phyloP scores from a whole-genome alignment of 2,329 filamentous ascomycete species.

The Ophiocordyceps unilateralis region DNA sequence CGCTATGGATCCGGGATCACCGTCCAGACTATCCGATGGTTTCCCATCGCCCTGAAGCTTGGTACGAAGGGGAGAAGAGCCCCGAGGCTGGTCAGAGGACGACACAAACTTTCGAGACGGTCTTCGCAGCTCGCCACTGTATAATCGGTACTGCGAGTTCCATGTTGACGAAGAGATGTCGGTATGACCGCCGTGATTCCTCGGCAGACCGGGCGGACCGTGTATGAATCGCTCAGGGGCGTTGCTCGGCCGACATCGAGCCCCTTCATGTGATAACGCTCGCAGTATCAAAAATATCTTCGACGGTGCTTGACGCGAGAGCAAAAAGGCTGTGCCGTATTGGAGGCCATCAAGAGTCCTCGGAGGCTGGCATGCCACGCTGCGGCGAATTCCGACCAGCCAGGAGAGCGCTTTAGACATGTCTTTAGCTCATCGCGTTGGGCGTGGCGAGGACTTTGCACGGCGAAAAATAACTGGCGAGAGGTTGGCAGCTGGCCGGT shows the following conservation, averaged over 20 bases:
- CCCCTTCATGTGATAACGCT: neutral
- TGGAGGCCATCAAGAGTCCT: conserved; percentile 1
- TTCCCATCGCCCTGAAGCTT: neutral
- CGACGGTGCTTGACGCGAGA: neutral
- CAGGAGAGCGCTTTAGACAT: conserved; percentile 23
- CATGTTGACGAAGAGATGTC: neutral
- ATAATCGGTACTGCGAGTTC: conserved; percentile 1
- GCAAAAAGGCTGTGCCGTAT: neutral
- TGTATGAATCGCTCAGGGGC: neutral
- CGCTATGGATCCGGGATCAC: conserved; percentile 23
- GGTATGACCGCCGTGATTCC: neutral
- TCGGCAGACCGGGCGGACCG: neutral
- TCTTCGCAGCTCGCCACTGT: neutral
- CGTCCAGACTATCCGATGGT: conserved; percentile 3
- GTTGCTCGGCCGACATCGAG: neutral
- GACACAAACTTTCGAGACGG: neutral
- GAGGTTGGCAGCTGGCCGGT: neutral
- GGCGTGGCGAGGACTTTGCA: neutral
- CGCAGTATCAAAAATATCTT: neutral
- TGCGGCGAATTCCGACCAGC: conserved; percentile 18
- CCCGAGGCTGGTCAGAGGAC: neutral
- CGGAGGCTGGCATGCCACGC: conserved; percentile 11
- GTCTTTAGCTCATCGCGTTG: conserved; percentile 21
- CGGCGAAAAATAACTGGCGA: neutral
- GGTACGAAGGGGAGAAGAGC: neutral